Base-by-base conservation (phyloP, 352 stramenopile species). In the Phytophthora capsici region DNA sequence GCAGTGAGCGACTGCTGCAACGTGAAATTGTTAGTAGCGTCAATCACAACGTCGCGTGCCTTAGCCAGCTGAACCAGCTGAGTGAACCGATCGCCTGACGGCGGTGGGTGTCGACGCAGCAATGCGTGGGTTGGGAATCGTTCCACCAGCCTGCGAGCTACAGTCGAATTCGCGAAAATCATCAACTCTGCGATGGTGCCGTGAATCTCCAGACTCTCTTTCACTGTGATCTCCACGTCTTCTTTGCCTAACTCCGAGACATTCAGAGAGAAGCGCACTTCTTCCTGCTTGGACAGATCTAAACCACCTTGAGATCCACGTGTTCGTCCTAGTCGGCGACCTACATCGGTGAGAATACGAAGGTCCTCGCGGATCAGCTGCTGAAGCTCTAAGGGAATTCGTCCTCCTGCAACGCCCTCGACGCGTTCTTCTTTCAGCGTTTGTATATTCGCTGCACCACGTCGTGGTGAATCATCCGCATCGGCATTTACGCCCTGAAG, bases 161-260 rank as follows among this genome's bases (percentile, higher is more conserved):
- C 93, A 41, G 74, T 93, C 13, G 75, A 81, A 55, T 98, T 98
- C 17, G 94, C 93, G 19, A 98, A 76, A 50, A 98, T 98, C 93
- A 98, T 97, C 38, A 98, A 75, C 73, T 98, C 93, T 0, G 93
- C 93, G 49, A 98, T 97, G 43, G 93, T 98, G 43, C 88, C 73
- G 71, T 98, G 92, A 60, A 98, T 98, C 73, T 98, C 94, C 23
- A 96, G 66, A 49, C 90, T 94, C 56, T 96, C 85, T 59, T 98
- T 98, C 25, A 91, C 80, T 22, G 78, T 87, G 28, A 98, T 91
- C 63, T 91, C 82, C 22, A 96, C 80, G 38, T 87, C 87, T 55
- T 90, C 82, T 45, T 88, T 76, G 12, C 81, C 80, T 13, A 91
- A 44, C 40, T 91, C 81, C 5, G 80, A 82, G 13, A 90, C 80